phyloP scores from a whole-genome alignment of 2,329 filamentous ascomycete species.

The Fusarium lyarnte region DNA sequence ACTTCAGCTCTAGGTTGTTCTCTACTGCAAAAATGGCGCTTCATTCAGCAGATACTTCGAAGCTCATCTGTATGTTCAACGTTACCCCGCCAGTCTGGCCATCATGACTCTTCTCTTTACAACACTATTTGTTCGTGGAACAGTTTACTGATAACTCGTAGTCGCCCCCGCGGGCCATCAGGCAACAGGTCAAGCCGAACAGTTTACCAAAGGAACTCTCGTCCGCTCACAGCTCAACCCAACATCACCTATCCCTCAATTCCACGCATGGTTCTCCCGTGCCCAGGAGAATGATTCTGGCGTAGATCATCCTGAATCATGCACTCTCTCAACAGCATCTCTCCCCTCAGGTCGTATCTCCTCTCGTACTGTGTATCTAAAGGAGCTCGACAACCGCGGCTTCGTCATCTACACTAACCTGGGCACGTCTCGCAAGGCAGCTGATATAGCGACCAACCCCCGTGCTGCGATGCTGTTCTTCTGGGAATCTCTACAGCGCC shows the following conservation, averaged over 20 bases:
- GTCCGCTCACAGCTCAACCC: constrained; percentile 67
- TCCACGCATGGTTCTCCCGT: constrained; percentile 87
- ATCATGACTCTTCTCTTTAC: constrained; percentile 11
- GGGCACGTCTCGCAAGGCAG: constrained; percentile 75
- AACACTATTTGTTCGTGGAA: background rate
- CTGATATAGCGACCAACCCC: constrained; percentile 76
- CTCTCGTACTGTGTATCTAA: constrained; percentile 90
- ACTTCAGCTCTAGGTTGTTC: constrained; percentile 29
- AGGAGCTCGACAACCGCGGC: constrained; percentile 84
- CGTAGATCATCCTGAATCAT: constrained; percentile 85
- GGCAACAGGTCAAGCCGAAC: constrained; percentile 72
- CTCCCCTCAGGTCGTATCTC: constrained; percentile 87
- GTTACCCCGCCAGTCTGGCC: background rate
- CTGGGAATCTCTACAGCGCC: constrained; percentile 87
- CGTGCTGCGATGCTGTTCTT: constrained; percentile 88
- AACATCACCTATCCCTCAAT: constrained; percentile 78
- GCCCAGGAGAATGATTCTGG: constrained; percentile 63
- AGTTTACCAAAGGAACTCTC: constrained; percentile 75
- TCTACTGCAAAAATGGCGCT: constrained; percentile 55
- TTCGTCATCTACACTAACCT: constrained; percentile 97
- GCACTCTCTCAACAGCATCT: constrained; percentile 83
- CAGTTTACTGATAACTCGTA: constrained; percentile 35
- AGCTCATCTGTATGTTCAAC: constrained; percentile 59
- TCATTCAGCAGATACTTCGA: constrained; percentile 51
- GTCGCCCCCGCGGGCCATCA: constrained; percentile 72